Evolutionary conservation across 495 filamentous ascomycete species (phyloP).

Genomic region (Oidiodendron maius): DNA sequence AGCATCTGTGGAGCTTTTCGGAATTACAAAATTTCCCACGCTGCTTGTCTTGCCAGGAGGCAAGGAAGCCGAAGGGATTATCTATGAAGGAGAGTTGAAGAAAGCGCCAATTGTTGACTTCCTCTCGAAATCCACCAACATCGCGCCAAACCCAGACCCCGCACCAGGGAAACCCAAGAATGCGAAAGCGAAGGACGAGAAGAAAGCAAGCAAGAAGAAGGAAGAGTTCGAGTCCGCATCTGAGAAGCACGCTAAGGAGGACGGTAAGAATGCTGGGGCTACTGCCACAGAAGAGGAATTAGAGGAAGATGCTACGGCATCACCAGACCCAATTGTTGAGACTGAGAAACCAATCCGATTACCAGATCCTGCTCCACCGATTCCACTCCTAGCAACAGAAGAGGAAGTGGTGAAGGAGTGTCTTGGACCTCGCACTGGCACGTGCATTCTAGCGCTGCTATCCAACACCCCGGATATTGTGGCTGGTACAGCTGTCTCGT

Average conservation of each 20-base stretch:
- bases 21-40: constrained; percentile 70
- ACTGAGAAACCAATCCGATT: constrained; percentile 23
- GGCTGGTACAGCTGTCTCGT: constrained; percentile 52
- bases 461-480: constrained; percentile 48
- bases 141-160: constrained; percentile 64
- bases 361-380: constrained; percentile 44
- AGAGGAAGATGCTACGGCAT: constrained; percentile 36
- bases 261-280: constrained; percentile 18
- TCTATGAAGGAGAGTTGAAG: constrained; percentile 81
- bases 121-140: constrained; percentile 62
- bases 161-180: constrained; percentile 49
- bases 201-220: constrained; percentile 45
- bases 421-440: constrained; percentile 67
- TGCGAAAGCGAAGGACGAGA: constrained; percentile 40
- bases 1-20: constrained; percentile 65
- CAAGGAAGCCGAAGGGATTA: constrained; percentile 54
- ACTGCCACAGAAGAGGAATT: constrained; percentile 27
- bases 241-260: constrained; percentile 29
- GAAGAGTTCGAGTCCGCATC: constrained; percentile 35
- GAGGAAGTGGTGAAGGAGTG: constrained; percentile 64
- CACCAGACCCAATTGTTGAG: constrained; percentile 25
- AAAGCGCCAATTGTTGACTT: constrained; percentile 80
- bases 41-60: constrained; percentile 76
- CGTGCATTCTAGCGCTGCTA: constrained; percentile 80
- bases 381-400: constrained; percentile 43